A percentile compares a stretch with the other conserved stretches of the same genome.
These are phyloP conservation scores for Centella asiatica DNA, from an alignment of 129 eudicot genomes.

Conservation along the genomic window DNA sequence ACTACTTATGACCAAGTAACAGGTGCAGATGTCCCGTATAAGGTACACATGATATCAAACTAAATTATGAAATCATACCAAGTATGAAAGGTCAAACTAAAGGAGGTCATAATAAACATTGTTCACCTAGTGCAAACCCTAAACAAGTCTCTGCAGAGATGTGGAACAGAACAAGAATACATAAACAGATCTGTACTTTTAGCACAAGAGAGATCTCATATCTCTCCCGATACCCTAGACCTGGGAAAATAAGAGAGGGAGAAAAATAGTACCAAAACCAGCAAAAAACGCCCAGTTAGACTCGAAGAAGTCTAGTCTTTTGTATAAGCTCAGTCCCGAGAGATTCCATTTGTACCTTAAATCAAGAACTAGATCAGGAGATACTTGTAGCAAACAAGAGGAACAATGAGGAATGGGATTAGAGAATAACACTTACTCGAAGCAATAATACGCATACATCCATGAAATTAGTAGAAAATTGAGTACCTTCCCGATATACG, in stretches of 20 bases:
- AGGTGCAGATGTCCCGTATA: too few relatives aligned
- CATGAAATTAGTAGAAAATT: conserved; percentile 82
- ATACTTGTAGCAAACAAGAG: background rate
- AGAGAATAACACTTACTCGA: conserved; percentile 61
- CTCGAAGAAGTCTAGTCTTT: conserved; percentile 90
- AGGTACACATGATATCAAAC: background rate
- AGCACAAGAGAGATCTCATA: background rate
- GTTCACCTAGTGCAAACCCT: too few relatives aligned
- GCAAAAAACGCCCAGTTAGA: conserved; percentile 96
- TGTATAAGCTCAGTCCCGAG: conserved; percentile 82
- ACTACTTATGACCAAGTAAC: background rate
- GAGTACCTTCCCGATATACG: conserved; percentile 64
- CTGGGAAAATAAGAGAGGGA: background rate
- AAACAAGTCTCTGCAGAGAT: too few relatives aligned
- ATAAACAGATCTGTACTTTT: background rate
- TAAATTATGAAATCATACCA: background rate
- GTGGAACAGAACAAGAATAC: too few relatives aligned
- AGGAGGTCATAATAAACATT: background rate
- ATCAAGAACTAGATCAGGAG: background rate
- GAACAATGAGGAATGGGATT: background rate
- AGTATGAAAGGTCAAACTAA: background rate
- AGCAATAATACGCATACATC: conserved; percentile 99
- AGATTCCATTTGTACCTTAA: conserved; percentile 97
- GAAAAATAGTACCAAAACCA: conserved; percentile 68
- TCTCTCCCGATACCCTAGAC: background rate